Evolutionary conservation across 352 stramenopile species (phyloP), one percentile per base, ranked within the genome.

Genomic region (Phytophthora ohioensis): DNA sequence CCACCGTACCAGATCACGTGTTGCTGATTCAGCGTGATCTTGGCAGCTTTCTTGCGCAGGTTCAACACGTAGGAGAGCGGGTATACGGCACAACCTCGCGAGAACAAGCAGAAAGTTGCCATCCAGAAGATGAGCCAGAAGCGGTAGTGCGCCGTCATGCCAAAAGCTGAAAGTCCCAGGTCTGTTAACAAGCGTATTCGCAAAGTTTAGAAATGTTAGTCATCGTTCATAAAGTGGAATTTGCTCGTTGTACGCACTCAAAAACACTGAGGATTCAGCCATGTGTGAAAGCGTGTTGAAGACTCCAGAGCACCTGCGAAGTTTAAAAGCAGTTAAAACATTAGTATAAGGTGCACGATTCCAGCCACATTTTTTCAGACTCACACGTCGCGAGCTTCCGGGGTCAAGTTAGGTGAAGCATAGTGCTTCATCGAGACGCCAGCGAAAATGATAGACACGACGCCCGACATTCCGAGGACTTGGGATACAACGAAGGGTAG

Each of bases 1-100:
- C 96, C 96, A 41, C 91, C 94, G 82, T 98, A 98, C 88, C 91
- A 98, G 59, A 98, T 93, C 91, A 98, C 97, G 79, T 98, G 91
- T 67, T 97, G 90, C 60, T 96, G 94, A 70, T 97, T 97, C 39
- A 76, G 67, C n/a, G 85, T 92, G 66, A 94, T 94, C 61, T 75
- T 76, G 21, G 80, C 75, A 30, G 66, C 75, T 43, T 85, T 85
- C 52, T 87, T 81, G 32, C 85, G 77, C 48, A 78, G 51, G 69
- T 95, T 94, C 46, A 95, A 64, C 8, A 96, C 4, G 57, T 76
- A 84, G 27, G 84, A 88, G 21, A 98, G 84, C 27, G 93, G 90
- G 69, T 98, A 98, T 10, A 98, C 82, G 55, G 97, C 91, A 39
- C 82, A 84, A 3, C 90, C 90, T 49, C 93, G 83, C 3, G 79